Percentiles rank a stretch among this genome's conserved stretches.
Conservation (phyloP, 257 asterid genomes). For the Hygrophila difformis region DNA sequence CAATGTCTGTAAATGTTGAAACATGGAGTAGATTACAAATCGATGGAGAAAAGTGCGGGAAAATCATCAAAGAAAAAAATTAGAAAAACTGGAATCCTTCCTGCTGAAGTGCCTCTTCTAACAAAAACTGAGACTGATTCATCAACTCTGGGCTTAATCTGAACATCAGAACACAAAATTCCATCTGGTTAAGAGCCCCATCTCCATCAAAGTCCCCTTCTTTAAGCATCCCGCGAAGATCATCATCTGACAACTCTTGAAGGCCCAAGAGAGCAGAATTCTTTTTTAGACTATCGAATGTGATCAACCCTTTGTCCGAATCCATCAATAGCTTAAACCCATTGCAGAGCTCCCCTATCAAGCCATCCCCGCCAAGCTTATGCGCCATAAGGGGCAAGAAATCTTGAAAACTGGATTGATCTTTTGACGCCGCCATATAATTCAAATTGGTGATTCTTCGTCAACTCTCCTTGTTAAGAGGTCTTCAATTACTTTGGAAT, state of each 20-base stretch:
- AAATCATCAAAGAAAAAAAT: background rate
- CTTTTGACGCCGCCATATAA: slow-evolving; percentile 19
- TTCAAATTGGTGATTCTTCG: too few species aligned
- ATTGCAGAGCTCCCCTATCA: slow-evolving; percentile 44
- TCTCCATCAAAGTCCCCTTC: slow-evolving; percentile 63
- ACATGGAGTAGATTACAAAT: slow-evolving; percentile 13
- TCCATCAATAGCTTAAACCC: slow-evolving; percentile 46
- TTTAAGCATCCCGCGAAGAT: slow-evolving; percentile 34
- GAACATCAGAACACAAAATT: slow-evolving; percentile 55
- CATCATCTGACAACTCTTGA: slow-evolving; percentile 37
- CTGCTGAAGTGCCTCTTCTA: background rate
- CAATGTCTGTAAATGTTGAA: background rate
- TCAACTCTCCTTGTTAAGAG: too few species aligned
- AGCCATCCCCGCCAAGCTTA: slow-evolving; percentile 50
- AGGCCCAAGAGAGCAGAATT: slow-evolving; percentile 39
- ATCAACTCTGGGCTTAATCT: slow-evolving; percentile 55
- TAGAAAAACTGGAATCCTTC: background rate
- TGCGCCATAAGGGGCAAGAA: slow-evolving; percentile 50
- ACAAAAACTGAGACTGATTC: slow-evolving; percentile 15
- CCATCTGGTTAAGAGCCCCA: slow-evolving; percentile 56
- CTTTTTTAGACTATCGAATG: slow-evolving; percentile 41
- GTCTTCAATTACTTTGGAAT: too few species aligned
- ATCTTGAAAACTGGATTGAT: slow-evolving; percentile 32
- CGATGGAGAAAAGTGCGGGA: slow-evolving; percentile 12
- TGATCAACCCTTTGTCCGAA: slow-evolving; percentile 33